A percentile compares a stretch with the other conserved stretches of the same genome.
phyloP scores from a whole-genome alignment of 2,329 filamentous ascomycete species.

The Neonectria faginata region DNA sequence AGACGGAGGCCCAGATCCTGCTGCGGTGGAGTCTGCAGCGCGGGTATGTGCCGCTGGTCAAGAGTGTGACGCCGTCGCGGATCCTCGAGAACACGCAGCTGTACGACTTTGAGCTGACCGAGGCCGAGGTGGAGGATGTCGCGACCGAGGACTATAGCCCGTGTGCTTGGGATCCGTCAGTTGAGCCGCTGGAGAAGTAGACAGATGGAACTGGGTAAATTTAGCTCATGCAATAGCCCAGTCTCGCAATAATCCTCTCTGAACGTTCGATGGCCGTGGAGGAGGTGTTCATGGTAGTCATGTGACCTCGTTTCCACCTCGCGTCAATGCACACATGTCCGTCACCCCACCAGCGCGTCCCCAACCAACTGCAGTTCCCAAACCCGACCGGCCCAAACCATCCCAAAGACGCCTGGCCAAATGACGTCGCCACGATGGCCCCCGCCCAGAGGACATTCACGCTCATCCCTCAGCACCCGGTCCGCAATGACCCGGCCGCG shows the following conservation, averaged over 20 bases:
- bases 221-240: not conserved
- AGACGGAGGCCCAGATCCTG: constrained; percentile 80
- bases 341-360: constrained; percentile 30
- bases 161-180: constrained; percentile 68
- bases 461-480: constrained; percentile 53
- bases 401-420: constrained; percentile 13
- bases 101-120: constrained; percentile 66
- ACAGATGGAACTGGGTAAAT: not conserved
- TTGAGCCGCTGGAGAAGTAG: constrained; percentile 58
- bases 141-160: constrained; percentile 65
- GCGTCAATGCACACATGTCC: constrained; percentile 28
- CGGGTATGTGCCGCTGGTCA: constrained; percentile 77
- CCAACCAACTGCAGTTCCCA: not conserved
- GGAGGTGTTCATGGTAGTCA: constrained; percentile 30
- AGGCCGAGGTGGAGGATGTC: constrained; percentile 63
- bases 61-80: constrained; percentile 75
- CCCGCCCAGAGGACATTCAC: constrained; percentile 58
- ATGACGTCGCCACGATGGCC: constrained; percentile 47
- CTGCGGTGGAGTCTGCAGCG: constrained; percentile 87
- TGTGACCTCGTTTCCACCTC: constrained; percentile 45
- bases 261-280: not conserved
- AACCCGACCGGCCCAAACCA: not conserved
- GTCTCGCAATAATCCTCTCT: not conserved
- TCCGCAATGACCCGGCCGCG: constrained; percentile 37
- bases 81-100: constrained; percentile 72